A percentile compares a stretch with the other conserved stretches of the same genome.
These are phyloP conservation scores for Fusarium compactum DNA, from an alignment of 2,329 filamentous ascomycete species.

Conservation along the genomic window DNA sequence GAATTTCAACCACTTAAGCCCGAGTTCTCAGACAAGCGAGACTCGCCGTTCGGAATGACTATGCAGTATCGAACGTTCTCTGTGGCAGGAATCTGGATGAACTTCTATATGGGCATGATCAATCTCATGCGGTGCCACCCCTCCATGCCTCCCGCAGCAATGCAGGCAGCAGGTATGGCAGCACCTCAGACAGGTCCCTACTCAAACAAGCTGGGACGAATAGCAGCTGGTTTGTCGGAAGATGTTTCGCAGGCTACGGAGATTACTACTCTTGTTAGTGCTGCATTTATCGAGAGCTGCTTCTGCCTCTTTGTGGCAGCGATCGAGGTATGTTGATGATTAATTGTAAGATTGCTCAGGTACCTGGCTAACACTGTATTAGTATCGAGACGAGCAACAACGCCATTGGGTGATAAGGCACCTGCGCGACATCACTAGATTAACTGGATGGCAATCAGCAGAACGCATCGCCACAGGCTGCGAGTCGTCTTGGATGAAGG, in stretches of 20 bases:
- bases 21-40: conserved; percentile 72
- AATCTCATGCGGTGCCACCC: conserved; percentile 86
- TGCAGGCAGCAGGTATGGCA: conserved; percentile 85
- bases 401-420: conserved; percentile 82
- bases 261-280: conserved; percentile 82
- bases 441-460: conserved; percentile 90
- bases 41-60: conserved; percentile 83
- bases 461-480: conserved; percentile 85
- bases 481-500: conserved; percentile 85
- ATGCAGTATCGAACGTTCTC: conserved; percentile 86
- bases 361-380: conserved; percentile 42
- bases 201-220: conserved; percentile 82
- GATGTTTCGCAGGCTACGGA: conserved; percentile 64
- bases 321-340: conserved; percentile 67
- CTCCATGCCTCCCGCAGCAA: conserved; percentile 89
- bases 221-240: conserved; percentile 77
- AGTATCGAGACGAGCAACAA: conserved; percentile 79
- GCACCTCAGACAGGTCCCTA: conserved; percentile 77
- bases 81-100: conserved; percentile 89
- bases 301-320: conserved; percentile 90
- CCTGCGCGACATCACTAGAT: conserved; percentile 78
- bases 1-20: conserved; percentile 81
- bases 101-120: conserved; percentile 87
- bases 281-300: conserved; percentile 83
- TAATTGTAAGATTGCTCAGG: not conserved